phyloP scores from a whole-genome alignment of 2,329 filamentous ascomycete genomes.

The Trichoderma hamatum region DNA sequence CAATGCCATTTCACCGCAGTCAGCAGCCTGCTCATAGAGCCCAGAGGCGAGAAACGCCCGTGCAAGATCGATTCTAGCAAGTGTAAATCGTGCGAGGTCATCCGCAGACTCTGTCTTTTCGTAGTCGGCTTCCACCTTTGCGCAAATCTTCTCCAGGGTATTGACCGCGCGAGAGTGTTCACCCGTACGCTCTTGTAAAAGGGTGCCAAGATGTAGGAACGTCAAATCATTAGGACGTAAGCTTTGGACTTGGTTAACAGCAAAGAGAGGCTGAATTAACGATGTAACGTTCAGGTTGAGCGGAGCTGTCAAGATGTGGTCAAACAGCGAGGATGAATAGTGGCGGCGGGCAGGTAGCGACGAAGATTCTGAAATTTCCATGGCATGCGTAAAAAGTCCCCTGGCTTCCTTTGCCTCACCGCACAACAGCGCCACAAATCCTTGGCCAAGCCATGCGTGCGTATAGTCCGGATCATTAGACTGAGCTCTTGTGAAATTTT shows the following conservation, averaged over 20 bases:
- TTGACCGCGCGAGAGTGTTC: constrained; percentile 66
- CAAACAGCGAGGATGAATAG: constrained; percentile 81
- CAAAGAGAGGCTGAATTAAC: constrained; percentile 86
- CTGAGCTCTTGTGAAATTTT: constrained; percentile 87
- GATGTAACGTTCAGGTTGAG: constrained; percentile 56
- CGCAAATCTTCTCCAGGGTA: constrained; percentile 68
- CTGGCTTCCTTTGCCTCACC: constrained; percentile 78
- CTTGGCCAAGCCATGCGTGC: constrained; percentile 92
- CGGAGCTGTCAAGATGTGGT: constrained; percentile 68
- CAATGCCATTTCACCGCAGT: constrained; percentile 79
- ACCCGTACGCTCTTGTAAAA: constrained; percentile 80
- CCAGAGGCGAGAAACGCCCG: constrained; percentile 75
- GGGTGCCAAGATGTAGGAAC: constrained; percentile 74
- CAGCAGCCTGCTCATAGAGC: constrained; percentile 68
- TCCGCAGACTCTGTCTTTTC: constrained; percentile 78
- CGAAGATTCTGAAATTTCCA: constrained; percentile 84
- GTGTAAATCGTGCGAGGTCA: constrained; percentile 74
- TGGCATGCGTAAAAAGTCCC: constrained; percentile 87
- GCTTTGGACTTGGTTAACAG: constrained; percentile 76
- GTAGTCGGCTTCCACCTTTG: constrained; percentile 75
- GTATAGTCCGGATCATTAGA: constrained; percentile 93
- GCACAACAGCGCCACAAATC: constrained; percentile 75
- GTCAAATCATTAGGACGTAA: constrained; percentile 72
- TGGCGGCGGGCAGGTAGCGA: constrained; percentile 73
- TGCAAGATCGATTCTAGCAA: constrained; percentile 84